phyloP scores from a whole-genome alignment of 768 basidiomycete species.

The Boletus subparvulus region DNA sequence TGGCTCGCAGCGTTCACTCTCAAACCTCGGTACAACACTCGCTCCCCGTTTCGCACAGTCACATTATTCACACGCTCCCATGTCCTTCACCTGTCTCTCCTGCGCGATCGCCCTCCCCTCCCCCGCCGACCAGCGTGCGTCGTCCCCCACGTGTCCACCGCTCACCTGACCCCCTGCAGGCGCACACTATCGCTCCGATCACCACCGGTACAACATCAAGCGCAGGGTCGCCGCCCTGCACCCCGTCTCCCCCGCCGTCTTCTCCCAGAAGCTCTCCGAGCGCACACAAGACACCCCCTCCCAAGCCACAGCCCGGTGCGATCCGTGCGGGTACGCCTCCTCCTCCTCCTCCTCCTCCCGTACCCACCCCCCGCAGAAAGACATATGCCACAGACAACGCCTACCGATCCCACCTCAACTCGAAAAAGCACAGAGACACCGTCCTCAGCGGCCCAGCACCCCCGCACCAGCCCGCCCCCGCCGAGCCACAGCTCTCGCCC shows the following conservation, averaged over 20 bases:
- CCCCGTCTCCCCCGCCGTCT: slow-evolving; percentile 72
- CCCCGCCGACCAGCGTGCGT: slow-evolving; percentile 80
- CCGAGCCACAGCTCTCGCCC: slow-evolving; percentile 41
- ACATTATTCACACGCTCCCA: slow-evolving; percentile 6
- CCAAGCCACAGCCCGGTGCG: slow-evolving; percentile 61
- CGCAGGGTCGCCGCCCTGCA: slow-evolving; percentile 88
- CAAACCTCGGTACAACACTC: slow-evolving; percentile 20
- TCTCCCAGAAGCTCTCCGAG: slow-evolving; percentile 88
- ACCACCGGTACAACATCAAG: slow-evolving; percentile 98
- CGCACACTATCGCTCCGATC: slow-evolving; percentile 87
- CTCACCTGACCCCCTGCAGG: slow-evolving; percentile 44
- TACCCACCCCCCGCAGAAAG: slow-evolving; percentile 55
- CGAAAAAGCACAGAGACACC: slow-evolving; percentile 86
- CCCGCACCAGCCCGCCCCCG: neutral
- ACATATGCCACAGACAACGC: slow-evolving; percentile 87
- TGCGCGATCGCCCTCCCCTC: slow-evolving; percentile 85
- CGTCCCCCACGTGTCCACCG: neutral
- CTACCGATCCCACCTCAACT: slow-evolving; percentile 81
- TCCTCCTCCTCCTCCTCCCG: neutral
- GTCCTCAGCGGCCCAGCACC: slow-evolving; percentile 48
- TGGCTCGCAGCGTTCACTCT: slow-evolving; percentile 40
- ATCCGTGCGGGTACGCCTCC: slow-evolving; percentile 77
- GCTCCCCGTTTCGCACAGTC: neutral
- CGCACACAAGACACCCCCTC: slow-evolving; percentile 62
- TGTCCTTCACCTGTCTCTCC: slow-evolving; percentile 73